Percentiles rank a stretch among this genome's conserved stretches.
Evolutionary conservation across 2,329 filamentous ascomycete species (phyloP).

Genomic region (Raffaelea albimanens): DNA sequence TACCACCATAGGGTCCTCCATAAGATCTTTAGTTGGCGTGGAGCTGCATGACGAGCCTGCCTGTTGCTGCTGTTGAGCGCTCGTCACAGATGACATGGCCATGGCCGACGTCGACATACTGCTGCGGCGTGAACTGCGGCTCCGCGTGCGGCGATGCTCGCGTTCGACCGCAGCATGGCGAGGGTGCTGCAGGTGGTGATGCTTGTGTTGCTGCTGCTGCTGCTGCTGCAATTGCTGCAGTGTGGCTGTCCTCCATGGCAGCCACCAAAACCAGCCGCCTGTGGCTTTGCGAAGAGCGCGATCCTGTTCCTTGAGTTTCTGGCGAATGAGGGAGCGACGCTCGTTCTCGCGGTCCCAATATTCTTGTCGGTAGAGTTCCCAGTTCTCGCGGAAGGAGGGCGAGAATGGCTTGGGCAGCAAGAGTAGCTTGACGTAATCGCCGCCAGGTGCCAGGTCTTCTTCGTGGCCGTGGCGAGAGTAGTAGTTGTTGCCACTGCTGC

Average conservation of each 20-base stretch:
- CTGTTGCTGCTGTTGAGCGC: not conserved
- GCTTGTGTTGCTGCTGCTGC: constrained; percentile 14
- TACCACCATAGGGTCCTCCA: constrained; percentile 23
- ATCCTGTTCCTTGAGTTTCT: constrained; percentile 60
- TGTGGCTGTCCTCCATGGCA: constrained; percentile 52
- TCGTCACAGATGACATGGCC: constrained; percentile 40
- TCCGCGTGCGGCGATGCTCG: constrained; percentile 39
- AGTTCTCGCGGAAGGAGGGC: constrained; percentile 88
- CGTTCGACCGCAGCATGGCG: constrained; percentile 33
- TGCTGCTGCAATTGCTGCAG: constrained; percentile 14
- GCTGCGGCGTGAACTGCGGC: constrained; percentile 40
- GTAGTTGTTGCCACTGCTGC: constrained; percentile 9
- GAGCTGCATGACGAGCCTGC: not conserved
- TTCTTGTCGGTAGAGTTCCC: constrained; percentile 87
- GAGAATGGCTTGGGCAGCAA: constrained; percentile 92
- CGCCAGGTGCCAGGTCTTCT: constrained; percentile 82
- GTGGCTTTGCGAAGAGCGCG: constrained; percentile 57
- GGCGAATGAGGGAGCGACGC: constrained; percentile 62
- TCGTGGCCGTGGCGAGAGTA: constrained; percentile 49
- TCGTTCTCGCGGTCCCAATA: constrained; percentile 98
- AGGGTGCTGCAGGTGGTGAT: constrained; percentile 28
- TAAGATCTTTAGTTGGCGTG: constrained; percentile 33
- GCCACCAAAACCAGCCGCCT: constrained; percentile 78
- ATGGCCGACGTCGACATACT: constrained; percentile 32
- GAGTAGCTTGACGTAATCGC: constrained; percentile 84